Conservation (phyloP, 495 filamentous ascomycete genomes). For the Thozetella sp. region DNA sequence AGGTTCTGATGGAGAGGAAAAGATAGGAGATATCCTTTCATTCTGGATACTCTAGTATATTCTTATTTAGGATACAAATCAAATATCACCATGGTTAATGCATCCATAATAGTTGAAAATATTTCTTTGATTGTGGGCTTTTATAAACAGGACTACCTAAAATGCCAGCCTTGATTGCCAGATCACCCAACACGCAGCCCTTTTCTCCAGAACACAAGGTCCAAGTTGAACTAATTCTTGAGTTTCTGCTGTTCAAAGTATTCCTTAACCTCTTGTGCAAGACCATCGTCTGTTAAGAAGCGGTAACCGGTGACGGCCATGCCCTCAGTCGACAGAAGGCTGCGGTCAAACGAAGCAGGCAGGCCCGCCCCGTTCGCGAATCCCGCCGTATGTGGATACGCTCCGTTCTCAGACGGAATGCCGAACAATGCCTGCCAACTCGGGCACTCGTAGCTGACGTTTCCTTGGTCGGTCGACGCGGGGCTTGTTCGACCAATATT, state of each 20-base stretch:
- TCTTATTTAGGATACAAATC: too few relatives aligned
- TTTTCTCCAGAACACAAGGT: too few relatives aligned
- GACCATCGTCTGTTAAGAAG: slow-evolving; percentile 36
- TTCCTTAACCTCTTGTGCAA: slow-evolving; percentile 27
- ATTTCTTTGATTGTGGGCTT: too few relatives aligned
- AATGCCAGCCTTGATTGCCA: too few relatives aligned
- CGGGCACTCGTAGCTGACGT: slow-evolving; percentile 47
- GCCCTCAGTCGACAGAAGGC: slow-evolving; percentile 43
- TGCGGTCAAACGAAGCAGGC: slow-evolving; percentile 34
- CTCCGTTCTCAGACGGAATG: slow-evolving; percentile 35
- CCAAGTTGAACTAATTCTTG: too few relatives aligned
- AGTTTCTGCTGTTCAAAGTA: slow-evolving; percentile 22
- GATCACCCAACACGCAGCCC: too few relatives aligned
- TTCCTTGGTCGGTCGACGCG: slow-evolving; percentile 36
- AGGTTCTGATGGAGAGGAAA: too few relatives aligned
- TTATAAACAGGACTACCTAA: too few relatives aligned
- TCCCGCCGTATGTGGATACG: slow-evolving; percentile 42
- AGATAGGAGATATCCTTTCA: too few relatives aligned
- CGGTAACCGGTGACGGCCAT: slow-evolving; percentile 47
- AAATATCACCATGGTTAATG: too few relatives aligned
- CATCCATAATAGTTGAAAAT: too few relatives aligned
- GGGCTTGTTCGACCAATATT: slow-evolving; percentile 23
- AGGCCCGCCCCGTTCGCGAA: slow-evolving; percentile 47
- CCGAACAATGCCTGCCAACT: slow-evolving; percentile 50
- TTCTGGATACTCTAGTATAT: too few relatives aligned